phyloP scores from a whole-genome alignment of 495 filamentous ascomycete species.

The Trichocladium uniseriatum region DNA sequence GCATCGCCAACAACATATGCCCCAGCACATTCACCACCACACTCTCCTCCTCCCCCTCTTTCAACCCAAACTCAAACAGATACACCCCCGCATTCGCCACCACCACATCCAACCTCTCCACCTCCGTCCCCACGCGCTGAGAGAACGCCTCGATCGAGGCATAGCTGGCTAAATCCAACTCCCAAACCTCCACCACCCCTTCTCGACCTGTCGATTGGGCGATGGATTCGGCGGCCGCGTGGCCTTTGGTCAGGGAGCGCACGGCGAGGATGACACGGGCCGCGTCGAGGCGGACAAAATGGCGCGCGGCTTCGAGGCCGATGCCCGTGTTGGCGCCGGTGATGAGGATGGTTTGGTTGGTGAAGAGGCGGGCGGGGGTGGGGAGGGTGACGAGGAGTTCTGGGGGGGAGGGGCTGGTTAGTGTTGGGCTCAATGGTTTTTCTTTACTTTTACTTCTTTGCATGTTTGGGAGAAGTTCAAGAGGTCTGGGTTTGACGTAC shows the following conservation, averaged over 20 bases:
- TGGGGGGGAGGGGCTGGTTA: no score
- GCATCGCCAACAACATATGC: slow-evolving; percentile 8
- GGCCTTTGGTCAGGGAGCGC: slow-evolving; percentile 32
- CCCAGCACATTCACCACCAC: slow-evolving; percentile 45
- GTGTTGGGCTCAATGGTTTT: no score
- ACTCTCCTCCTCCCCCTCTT: slow-evolving; percentile 26
- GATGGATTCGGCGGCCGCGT: slow-evolving; percentile 37
- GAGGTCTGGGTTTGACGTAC: no score
- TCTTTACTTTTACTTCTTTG: no score
- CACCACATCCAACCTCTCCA: no score
- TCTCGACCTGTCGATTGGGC: slow-evolving; percentile 28
- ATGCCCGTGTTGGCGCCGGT: slow-evolving; percentile 47
- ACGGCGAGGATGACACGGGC: slow-evolving; percentile 41
- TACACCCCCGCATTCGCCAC: slow-evolving; percentile 39
- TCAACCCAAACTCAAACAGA: neutral
- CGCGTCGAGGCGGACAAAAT: slow-evolving; percentile 35
- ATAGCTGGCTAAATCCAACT: slow-evolving; percentile 37
- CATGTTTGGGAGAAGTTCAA: no score
- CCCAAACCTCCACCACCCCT: slow-evolving; percentile 44
- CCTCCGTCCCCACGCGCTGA: slow-evolving; percentile 29
- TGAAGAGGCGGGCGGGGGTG: no score
- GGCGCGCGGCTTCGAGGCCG: slow-evolving; percentile 41
- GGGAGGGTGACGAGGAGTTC: no score
- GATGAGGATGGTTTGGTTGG: slow-evolving; percentile 39
- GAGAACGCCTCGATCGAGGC: slow-evolving; percentile 22